A percentile compares a stretch with the other conserved stretches of the same genome.
Evolutionary conservation across 441 rosid genomes (phyloP).

Genomic region (Erysimum pusillum): DNA sequence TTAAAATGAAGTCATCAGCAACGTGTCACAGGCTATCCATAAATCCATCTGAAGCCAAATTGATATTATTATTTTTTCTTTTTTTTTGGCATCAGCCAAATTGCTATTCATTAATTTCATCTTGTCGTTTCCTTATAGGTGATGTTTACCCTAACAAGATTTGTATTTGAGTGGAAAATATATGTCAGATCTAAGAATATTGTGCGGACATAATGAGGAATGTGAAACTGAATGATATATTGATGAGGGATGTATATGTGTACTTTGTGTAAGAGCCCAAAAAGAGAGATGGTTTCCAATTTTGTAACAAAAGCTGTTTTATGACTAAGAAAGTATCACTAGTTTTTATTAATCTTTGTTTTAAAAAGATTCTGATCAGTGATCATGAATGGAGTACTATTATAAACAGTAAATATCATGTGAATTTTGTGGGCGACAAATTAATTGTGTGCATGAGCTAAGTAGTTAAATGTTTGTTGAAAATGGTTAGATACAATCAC

Average conservation of each 20-base stretch:
- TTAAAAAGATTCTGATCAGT: neutral
- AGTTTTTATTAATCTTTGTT: neutral
- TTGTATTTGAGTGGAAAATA: constrained; percentile 6
- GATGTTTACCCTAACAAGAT: neutral
- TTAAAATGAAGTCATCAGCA: neutral
- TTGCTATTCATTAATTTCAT: neutral
- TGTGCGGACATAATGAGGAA: constrained; percentile 1
- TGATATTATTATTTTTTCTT: too few species aligned
- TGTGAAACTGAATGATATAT: neutral
- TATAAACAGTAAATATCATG: neutral
- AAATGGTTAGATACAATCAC: neutral
- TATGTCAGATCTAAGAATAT: neutral
- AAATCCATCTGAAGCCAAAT: constrained; percentile 2
- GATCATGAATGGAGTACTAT: neutral
- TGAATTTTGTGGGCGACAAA: neutral
- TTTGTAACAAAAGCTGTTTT: neutral
- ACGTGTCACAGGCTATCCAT: constrained; percentile 11
- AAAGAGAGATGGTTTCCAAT: neutral
- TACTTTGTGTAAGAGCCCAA: neutral
- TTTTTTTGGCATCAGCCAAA: too few species aligned
- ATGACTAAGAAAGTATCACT: neutral
- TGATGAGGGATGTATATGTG: neutral
- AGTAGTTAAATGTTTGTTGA: neutral
- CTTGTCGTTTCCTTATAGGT: constrained; percentile 4
- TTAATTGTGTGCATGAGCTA: neutral